Base-by-base conservation (phyloP, 2,329 filamentous ascomycete species). In the Colletotrichum scovillei region DNA sequence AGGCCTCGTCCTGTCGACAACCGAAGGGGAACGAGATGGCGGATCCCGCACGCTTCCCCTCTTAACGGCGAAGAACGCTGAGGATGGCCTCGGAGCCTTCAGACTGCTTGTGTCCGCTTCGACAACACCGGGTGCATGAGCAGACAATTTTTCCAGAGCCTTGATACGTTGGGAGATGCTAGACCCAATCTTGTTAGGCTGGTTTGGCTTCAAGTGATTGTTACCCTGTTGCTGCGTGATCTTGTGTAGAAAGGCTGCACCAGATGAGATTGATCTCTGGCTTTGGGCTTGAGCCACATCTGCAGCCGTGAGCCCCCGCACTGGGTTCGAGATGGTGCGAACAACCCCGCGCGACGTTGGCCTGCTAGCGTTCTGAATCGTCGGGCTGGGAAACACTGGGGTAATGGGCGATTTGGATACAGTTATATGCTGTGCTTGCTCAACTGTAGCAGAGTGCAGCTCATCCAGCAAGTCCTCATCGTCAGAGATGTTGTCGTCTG, bases 111-210 rank as follows among this genome's bases (percentile, higher is more conserved):
- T 38, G 5, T 75, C 76, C 5, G 75, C 42, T 3, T 82, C 82
- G 5, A 74, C 78, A 11, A 77, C 74, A 69, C 80, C 75, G 11
- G 80, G 77, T 57, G 81, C 75, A 79, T 81, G 79, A 79, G 87
- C 83, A 72, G 92, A 88, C 76, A 97, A 88, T 81, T 95, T 95
- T 80, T 98, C 94, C 66, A 99, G 86, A 7, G 95, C 95, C 82
- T 98, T 97, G 81, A 98, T 98, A 55, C 97, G 92, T 81, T 96
- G 94, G 3, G 96, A 97, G 74, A 99, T 98, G 77, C 94, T 95
- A 9, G 94, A 95, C 8, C 95, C 95, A 28, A 98, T 90, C 78
- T 94, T 97, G 76, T 92, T 88, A 42, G 71, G 71, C 81, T 95
- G 97, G 80, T 94, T 95, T 4, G 90, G 86, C 59, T 88, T 85